These are phyloP conservation scores for Boletus insuetus DNA, from an alignment of 768 basidiomycete genomes.

Conservation along the genomic window DNA sequence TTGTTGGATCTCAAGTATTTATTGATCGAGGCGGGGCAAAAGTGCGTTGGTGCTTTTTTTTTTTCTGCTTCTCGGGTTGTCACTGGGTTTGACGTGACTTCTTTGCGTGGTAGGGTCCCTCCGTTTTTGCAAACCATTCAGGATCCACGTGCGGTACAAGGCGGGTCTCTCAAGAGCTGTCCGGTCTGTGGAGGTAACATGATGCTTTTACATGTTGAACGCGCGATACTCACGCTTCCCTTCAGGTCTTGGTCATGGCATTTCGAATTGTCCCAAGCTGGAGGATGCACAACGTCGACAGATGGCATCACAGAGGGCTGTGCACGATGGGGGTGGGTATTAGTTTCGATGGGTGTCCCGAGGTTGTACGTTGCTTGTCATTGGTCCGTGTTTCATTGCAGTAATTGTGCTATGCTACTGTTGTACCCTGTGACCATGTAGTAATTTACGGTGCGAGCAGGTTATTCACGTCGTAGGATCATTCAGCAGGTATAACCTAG, in stretches of 20 bases:
- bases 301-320: conserved; percentile 81
- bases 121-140: conserved; percentile 89
- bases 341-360: background rate
- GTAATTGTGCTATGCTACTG: conserved; percentile 10
- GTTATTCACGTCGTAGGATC: no score
- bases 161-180: conserved; percentile 81
- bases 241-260: conserved; percentile 86
- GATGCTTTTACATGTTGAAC: background rate
- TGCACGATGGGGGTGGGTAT: conserved; percentile 55
- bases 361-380: no score
- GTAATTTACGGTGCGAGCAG: no score
- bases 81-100: background rate
- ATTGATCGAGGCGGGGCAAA: conserved; percentile 95
- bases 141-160: conserved; percentile 81
- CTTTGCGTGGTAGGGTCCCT: conserved; percentile 64
- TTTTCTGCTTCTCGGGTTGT: background rate
- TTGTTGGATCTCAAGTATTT: conserved; percentile 95
- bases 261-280: conserved; percentile 94
- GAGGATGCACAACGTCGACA: conserved; percentile 90
- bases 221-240: background rate
- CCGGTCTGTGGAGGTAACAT: conserved; percentile 88
- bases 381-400: background rate
- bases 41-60: conserved; percentile 49
- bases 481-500: no score
- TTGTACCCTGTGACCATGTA: background rate